Base-by-base conservation (phyloP, 176 grass and related monocot genomes). In the Aegilops longissima region DNA sequence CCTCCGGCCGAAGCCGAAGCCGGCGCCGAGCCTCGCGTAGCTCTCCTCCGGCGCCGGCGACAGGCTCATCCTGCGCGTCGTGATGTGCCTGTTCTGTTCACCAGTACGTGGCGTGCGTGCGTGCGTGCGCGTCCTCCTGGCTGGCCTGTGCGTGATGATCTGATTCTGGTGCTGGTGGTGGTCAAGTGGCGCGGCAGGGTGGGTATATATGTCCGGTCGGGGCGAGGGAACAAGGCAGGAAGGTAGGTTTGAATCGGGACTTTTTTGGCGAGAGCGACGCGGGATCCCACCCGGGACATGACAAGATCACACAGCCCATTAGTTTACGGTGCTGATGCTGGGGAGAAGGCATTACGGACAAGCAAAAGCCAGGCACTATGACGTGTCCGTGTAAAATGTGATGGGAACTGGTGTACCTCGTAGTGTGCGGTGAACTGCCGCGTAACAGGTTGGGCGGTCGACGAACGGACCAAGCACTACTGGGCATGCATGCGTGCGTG, bases 211-310 rank as follows among this genome's bases (percentile, higher is more conserved):
- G 77, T 63, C 25, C 40, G 80, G 47, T 51, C 56, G 39, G 40
- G 68, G 76, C 65, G 51, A 86, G 70, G 84, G 91, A 90, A 90
- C 82, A 77, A 61, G 85, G 88, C 86, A 87, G 83, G 90, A 92
- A 88, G 90, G 88, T 89, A 88, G 83, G 88, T 93, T 95, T 65
- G 88, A 89, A 91, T 77, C 61, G 35, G 10, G 61, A 18, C 70
- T 84, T 87, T 88, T 90, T 84, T 83, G 33, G 7, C 16, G 66
- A 81, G 5, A 64, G 85, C 66, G 82, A 92, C 66, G 75, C 61
- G 58, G 18, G 76, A 91, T 94, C 47, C 65, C 78, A 73, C 61
- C 80, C 59, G 78, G 66, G 47, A 87, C 84, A 93, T 59, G 76
- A 47, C 79, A 88, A 63, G 76, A 68, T 81, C 82, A 56, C 69